phyloP scores from a whole-genome alignment of 768 basidiomycete species.

The Polyporus arcularius region DNA sequence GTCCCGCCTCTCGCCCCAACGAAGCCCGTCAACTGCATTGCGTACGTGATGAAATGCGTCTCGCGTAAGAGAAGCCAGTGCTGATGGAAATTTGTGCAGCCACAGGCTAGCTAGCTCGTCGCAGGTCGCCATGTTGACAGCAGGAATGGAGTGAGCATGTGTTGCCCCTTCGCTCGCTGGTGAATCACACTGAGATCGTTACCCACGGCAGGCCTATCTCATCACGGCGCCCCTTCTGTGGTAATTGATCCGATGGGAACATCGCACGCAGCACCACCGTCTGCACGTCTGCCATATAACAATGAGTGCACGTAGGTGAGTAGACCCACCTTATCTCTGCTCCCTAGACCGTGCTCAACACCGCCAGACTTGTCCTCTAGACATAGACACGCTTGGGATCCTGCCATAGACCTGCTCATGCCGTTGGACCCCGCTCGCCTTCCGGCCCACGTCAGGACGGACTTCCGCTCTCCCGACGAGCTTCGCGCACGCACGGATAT shows the following conservation, averaged over 20 bases:
- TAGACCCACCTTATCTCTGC: not conserved
- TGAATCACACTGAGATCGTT: not conserved
- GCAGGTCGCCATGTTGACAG: no score
- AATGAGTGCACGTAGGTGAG: not conserved
- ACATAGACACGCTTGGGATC: not conserved
- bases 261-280: not conserved
- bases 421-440: constrained; percentile 9
- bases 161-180: not conserved
- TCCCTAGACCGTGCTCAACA: not conserved
- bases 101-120: no score
- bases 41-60: no score
- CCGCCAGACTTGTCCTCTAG: not conserved
- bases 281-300: not conserved
- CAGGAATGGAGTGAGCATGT: no score
- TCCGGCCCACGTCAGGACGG: constrained; percentile 7
- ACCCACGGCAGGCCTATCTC: not conserved
- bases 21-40: no score
- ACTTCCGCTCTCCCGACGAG: constrained; percentile 4
- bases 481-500: constrained; percentile 3
- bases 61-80: no score
- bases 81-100: no score
- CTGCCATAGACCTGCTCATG: constrained; percentile 3
- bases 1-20: no score
- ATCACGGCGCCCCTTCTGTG: no score
- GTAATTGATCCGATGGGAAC: constrained; percentile 4